Evolutionary conservation across 164 flowering plant species (phyloP), one percentile per base, ranked within the genome.

Genomic region (Buxus sempervirens): DNA sequence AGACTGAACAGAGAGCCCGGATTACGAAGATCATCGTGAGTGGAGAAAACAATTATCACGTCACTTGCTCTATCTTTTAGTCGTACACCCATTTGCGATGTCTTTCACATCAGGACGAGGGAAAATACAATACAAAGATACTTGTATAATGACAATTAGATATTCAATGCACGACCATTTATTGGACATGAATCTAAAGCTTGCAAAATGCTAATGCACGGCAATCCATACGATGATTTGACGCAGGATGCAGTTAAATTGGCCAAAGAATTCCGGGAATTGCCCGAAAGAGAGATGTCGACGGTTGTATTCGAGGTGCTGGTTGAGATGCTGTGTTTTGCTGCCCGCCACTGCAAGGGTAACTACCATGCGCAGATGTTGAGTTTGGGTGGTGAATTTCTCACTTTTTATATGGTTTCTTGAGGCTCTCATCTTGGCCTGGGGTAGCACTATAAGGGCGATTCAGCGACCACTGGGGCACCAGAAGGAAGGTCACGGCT

Each of bases 21-120:
- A 67, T 5, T 4, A 21, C 24, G 38, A 32, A 32, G 22, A 16
- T 0, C n/a, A 57, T 58, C 54, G 55, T 7, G 15, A 22, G 12
- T 3, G 14, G 8, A 32, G 65, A 12, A 62, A 20, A 26, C 3
- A 5, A 6, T 15, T 70, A 38, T 62, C 72, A 0, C 26, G 54
- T n/a, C 62, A 70, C 23, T 9, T 70, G 66, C 8, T 70, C 8
- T 70, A 70, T 63, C 66, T 70, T 20, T 9, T 70, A 13, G 28
- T 70, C 7, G 9, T 23, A 51, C 66, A 16, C 20, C 54, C 66
- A 4, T 1, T 14, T 9, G 54, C 62, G 59, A 18, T 68, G 65
- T 61, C 71, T 1, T 28, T 32, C 0, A 22, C 26, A 1, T 59
- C 71, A 8, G 71, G n/a, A 9, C 27, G 60, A 0, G 72, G 72